Evolutionary conservation across 1,284 basidiomycete species (phyloP), one percentile per base, ranked within the genome.

Genomic region (Mycena citricolor): DNA sequence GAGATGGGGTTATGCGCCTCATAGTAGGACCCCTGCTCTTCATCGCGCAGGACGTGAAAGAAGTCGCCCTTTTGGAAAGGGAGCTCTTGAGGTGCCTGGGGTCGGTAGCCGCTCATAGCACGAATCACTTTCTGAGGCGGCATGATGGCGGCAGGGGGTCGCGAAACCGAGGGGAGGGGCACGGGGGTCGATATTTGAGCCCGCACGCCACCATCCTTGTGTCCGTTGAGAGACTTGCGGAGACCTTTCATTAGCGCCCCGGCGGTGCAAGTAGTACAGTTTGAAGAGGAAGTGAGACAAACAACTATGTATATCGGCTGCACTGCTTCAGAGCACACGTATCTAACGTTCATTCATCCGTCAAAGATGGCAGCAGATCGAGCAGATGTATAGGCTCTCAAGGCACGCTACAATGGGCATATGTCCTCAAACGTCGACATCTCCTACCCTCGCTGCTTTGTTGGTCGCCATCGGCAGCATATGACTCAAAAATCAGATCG

Each of bases 121-220:
- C 90, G 86, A 59, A 99, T 97, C 61, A 98, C 94, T 64, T 94
- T 95, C 68, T 95, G 90, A 1, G 97, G 94, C 2, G 94, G 94
- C 4, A 83, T 68, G 47, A 90, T 80, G 34, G 85, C 76, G 32
- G 80, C 69, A 14, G 79, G 67, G 3, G 87, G 83, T 58, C 84
- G 84, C 34, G 82, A 81, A 24, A 90, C 69, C 28, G 79, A 56
- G 20, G 83, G 79, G 34, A 81, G 66, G 7, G 80, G 79, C 10
- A 80, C 66, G 4, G 83, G 83, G 0, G 80, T 85, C 32, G 83
- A 85, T 36, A 86, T 86, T 57, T 81, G 75, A 11, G 78, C 76
- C 42, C 74, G 68, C 57, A 71, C 61, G 35, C 47, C 44, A 25
- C 43, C 36, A 33, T 85, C 81, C 57, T 76, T 81, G 67, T 69